These are phyloP conservation scores for Phialocephala subalpina DNA, from an alignment of 2,329 filamentous ascomycete genomes.

Conservation along the genomic window DNA sequence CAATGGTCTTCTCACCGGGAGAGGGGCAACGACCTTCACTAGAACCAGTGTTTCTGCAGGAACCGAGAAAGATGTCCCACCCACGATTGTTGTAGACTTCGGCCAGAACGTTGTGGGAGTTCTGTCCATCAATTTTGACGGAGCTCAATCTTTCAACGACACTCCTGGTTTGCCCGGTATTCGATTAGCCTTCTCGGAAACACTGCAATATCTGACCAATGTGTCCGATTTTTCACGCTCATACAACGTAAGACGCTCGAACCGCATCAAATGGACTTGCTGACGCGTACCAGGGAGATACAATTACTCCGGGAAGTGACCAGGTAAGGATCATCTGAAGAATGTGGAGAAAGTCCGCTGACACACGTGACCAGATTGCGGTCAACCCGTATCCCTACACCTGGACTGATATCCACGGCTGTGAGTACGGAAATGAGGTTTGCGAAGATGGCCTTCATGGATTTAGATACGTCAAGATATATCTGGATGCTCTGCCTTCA, in stretches of 20 bases:
- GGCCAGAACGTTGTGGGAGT: slow-evolving; percentile 56
- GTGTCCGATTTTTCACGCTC: slow-evolving; percentile 59
- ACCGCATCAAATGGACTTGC: neutral
- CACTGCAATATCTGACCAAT: slow-evolving; percentile 52
- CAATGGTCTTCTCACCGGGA: slow-evolving; percentile 43
- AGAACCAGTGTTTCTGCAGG: slow-evolving; percentile 7
- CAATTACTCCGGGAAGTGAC: slow-evolving; percentile 56
- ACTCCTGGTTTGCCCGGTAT: slow-evolving; percentile 51
- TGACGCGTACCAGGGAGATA: slow-evolving; percentile 41
- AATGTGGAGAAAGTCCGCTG: neutral
- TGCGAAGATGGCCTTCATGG: slow-evolving; percentile 61
- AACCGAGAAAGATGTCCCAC: slow-evolving; percentile 32
- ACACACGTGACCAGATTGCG: slow-evolving; percentile 48
- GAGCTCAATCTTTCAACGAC: slow-evolving; percentile 34
- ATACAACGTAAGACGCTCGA: slow-evolving; percentile 48
- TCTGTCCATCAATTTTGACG: slow-evolving; percentile 52
- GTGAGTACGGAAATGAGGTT: slow-evolving; percentile 51
- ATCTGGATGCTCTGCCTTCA: slow-evolving; percentile 51
- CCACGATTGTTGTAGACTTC: slow-evolving; percentile 57
- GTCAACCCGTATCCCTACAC: slow-evolving; percentile 51
- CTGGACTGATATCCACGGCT: slow-evolving; percentile 56
- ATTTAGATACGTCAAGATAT: slow-evolving; percentile 59
- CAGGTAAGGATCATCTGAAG: slow-evolving; percentile 45
- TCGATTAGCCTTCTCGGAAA: slow-evolving; percentile 58
- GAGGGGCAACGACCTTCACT: slow-evolving; percentile 45